phyloP scores from a whole-genome alignment of 805 yeast species.

The Danielozyma ontarioensis region DNA sequence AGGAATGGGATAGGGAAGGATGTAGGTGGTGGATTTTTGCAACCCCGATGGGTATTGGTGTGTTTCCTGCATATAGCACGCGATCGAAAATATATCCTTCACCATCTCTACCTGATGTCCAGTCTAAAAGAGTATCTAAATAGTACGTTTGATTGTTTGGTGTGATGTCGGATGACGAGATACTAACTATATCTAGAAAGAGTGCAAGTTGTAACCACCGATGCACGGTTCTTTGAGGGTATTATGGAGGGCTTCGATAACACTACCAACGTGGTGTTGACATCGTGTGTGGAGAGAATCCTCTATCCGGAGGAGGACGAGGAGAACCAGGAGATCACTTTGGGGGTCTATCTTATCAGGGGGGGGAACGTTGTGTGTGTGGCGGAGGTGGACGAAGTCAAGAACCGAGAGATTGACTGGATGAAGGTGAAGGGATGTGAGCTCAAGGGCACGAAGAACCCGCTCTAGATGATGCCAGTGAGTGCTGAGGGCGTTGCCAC shows the following conservation, averaged over 20 bases:
- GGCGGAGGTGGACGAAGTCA: constrained; percentile 45
- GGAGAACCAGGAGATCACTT: constrained; percentile 34
- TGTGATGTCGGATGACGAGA: not conserved
- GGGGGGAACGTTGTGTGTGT: constrained; percentile 57
- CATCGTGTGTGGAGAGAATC: constrained; percentile 47
- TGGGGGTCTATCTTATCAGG: constrained; percentile 51
- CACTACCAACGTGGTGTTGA: constrained; percentile 53
- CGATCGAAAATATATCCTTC: not conserved
- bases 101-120: too few relatives aligned
- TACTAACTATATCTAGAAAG: constrained; percentile 30
- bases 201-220: constrained; percentile 53
- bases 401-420: constrained; percentile 40
- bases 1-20: too few relatives aligned
- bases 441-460: constrained; percentile 37
- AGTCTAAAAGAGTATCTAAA: constrained; percentile 25
- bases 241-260: constrained; percentile 56
- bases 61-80: constrained; percentile 1
- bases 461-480: too few relatives aligned
- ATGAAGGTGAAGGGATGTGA: constrained; percentile 21
- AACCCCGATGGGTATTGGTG: not conserved
- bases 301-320: constrained; percentile 36
- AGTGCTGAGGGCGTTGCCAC: constrained; percentile 1
- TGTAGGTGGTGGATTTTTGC: too few relatives aligned
- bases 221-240: constrained; percentile 48
- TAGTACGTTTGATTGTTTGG: constrained; percentile 22